Conservation (phyloP, 2,329 filamentous ascomycete genomes). For the Xylaria hypoxylon region DNA sequence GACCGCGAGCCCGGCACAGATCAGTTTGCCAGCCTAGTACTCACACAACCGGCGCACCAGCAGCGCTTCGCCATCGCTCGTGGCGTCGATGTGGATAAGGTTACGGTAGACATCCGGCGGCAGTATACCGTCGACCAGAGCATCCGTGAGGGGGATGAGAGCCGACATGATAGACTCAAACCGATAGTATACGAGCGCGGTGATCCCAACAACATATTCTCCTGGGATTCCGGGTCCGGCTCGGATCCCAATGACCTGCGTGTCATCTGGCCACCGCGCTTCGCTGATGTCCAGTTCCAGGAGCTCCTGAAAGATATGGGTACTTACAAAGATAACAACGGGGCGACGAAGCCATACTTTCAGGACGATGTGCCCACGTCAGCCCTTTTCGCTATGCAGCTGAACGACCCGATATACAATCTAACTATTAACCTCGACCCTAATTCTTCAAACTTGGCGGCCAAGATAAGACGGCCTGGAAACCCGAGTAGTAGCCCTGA, state of each 20-base stretch:
- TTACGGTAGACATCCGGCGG: conserved; percentile 8
- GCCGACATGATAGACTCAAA: not conserved
- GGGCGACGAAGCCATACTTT: not conserved
- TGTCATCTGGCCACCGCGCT: conserved; percentile 11
- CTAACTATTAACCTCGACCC: conserved; percentile 9
- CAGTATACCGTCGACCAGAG: conserved; percentile 14
- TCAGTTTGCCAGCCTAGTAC: not conserved
- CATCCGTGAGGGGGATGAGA: not conserved
- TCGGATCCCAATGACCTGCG: conserved; percentile 3
- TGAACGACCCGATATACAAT: conserved; percentile 22
- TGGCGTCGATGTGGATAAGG: not conserved
- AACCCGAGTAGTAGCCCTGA: not conserved
- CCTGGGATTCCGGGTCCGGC: conserved; percentile 1
- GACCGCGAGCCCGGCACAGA: conserved; percentile 16
- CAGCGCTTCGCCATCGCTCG: conserved; percentile 16
- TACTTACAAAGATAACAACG: not conserved
- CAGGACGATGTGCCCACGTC: conserved; percentile 5
- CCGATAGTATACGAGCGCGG: not conserved
- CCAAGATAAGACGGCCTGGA: not conserved
- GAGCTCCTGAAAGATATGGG: not conserved
- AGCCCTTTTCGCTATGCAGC: conserved; percentile 24
- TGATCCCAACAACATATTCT: conserved; percentile 5
- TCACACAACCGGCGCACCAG: conserved; percentile 23
- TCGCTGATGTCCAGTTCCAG: not conserved
- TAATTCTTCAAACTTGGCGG: not conserved